These are phyloP conservation scores for Dothideomycetes sp. DNA, from an alignment of 2,329 filamentous ascomycete species.

Conservation along the genomic window DNA sequence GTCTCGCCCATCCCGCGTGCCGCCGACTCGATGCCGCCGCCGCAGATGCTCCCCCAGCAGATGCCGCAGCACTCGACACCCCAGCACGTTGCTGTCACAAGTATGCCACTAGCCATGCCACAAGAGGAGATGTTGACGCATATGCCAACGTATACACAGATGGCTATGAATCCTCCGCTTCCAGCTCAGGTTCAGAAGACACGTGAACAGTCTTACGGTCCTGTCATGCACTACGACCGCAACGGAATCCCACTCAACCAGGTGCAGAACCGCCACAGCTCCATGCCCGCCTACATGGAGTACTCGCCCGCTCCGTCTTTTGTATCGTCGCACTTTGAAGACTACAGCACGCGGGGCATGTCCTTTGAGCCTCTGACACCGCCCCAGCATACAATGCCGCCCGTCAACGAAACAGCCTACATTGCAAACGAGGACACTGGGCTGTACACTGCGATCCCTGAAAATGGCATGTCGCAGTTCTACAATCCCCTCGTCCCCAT, in stretches of 20 bases:
- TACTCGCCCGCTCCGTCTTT: constrained; percentile 97
- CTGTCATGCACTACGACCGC: constrained; percentile 77
- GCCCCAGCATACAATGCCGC: constrained; percentile 69
- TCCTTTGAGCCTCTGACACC: constrained; percentile 96
- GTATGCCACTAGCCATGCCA: constrained; percentile 38
- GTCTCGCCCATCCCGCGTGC: constrained; percentile 82
- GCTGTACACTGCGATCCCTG: constrained; percentile 87
- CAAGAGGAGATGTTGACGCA: constrained; percentile 47
- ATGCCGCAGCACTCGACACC: constrained; percentile 23
- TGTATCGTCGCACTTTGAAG: constrained; percentile 95
- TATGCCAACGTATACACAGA: constrained; percentile 60
- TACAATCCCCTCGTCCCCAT: constrained; percentile 87
- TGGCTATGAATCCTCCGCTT: constrained; percentile 65
- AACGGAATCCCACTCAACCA: constrained; percentile 78
- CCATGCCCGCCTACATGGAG: constrained; percentile 97
- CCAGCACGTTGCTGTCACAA: constrained; percentile 14
- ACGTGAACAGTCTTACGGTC: constrained; percentile 69
- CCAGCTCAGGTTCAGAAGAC: constrained; percentile 66
- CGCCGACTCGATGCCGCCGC: constrained; percentile 89
- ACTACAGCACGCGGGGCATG: constrained; percentile 91
- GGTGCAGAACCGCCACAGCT: constrained; percentile 83
- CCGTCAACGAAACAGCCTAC: constrained; percentile 71
- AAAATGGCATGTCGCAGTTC: constrained; percentile 64
- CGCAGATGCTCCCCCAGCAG: constrained; percentile 61
- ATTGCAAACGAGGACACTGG: constrained; percentile 97